phyloP scores from a whole-genome alignment of 1,284 basidiomycete genomes.

The Paramarasmius palmivorus region DNA sequence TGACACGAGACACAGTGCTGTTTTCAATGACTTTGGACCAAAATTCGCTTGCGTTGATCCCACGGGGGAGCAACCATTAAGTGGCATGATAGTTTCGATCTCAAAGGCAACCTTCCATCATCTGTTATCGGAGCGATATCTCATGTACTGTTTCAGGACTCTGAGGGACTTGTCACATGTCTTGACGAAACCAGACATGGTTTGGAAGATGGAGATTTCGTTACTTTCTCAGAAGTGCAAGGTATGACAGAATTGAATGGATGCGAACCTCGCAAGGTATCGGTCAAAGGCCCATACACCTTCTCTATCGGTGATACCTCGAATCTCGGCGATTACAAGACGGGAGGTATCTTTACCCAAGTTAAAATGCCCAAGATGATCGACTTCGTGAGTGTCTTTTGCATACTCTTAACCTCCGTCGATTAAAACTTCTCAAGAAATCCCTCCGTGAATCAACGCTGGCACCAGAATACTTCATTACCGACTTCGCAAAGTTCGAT shows the following conservation, averaged over 20 bases:
- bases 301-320: slow-evolving; percentile 93
- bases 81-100: slow-evolving; percentile 95
- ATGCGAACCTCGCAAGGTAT: slow-evolving; percentile 88
- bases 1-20: slow-evolving; percentile 53
- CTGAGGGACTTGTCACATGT: slow-evolving; percentile 92
- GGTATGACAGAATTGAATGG: slow-evolving; percentile 93
- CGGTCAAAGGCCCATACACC: slow-evolving; percentile 96
- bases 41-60: slow-evolving; percentile 96
- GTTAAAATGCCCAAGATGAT: slow-evolving; percentile 99
- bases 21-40: slow-evolving; percentile 96
- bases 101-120: slow-evolving; percentile 57
- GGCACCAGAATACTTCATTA: slow-evolving; percentile 89
- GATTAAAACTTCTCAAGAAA: slow-evolving; percentile 61
- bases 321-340: slow-evolving; percentile 76
- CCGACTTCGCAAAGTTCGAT: slow-evolving; percentile 98
- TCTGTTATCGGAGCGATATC: slow-evolving; percentile 4
- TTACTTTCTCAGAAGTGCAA: slow-evolving; percentile 96
- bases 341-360: slow-evolving; percentile 96
- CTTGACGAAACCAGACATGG: slow-evolving; percentile 97
- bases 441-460: slow-evolving; percentile 85
- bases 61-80: slow-evolving; percentile 91
- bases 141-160: slow-evolving; percentile 49
- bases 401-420: not conserved
- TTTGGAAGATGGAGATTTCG: slow-evolving; percentile 96
- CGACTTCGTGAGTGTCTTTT: slow-evolving; percentile 71